phyloP scores from a whole-genome alignment of 1,284 basidiomycete genomes.

The Pholiota adiposa region DNA sequence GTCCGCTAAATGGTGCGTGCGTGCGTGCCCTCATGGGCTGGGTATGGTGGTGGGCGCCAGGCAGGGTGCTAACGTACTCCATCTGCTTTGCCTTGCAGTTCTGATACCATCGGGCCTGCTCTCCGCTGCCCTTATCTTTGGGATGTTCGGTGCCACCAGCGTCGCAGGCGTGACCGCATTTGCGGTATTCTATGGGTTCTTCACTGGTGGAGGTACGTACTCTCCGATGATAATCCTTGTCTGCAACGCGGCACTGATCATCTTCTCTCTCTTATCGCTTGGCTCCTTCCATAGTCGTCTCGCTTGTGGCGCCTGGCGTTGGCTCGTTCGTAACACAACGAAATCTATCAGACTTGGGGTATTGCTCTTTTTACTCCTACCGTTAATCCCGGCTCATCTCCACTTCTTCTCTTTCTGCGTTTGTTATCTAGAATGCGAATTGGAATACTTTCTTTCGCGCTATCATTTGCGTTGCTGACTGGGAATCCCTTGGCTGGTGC shows the following conservation, averaged over 20 bases:
- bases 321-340: slow-evolving; percentile 40
- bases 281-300: slow-evolving; percentile 35
- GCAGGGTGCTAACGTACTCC: neutral
- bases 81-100: slow-evolving; percentile 28
- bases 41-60: neutral
- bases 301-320: slow-evolving; percentile 45
- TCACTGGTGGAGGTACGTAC: slow-evolving; percentile 48
- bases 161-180: slow-evolving; percentile 43
- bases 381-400: neutral
- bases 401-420: no score
- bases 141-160: slow-evolving; percentile 44
- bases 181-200: slow-evolving; percentile 50
- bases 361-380: slow-evolving; percentile 13
- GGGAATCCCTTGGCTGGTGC: slow-evolving; percentile 53
- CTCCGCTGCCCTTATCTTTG: slow-evolving; percentile 44
- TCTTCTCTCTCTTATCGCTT: neutral
- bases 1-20: slow-evolving; percentile 38
- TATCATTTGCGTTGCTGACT: slow-evolving; percentile 46
- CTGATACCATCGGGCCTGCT: slow-evolving; percentile 42
- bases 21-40: slow-evolving; percentile 12
- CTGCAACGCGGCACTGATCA: neutral
- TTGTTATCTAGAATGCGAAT: slow-evolving; percentile 40
- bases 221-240: slow-evolving; percentile 1
- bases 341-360: slow-evolving; percentile 50
- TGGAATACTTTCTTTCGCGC: slow-evolving; percentile 41